Base-by-base conservation (phyloP, 2,329 filamentous ascomycete species). In the Aureobasidium lini region DNA sequence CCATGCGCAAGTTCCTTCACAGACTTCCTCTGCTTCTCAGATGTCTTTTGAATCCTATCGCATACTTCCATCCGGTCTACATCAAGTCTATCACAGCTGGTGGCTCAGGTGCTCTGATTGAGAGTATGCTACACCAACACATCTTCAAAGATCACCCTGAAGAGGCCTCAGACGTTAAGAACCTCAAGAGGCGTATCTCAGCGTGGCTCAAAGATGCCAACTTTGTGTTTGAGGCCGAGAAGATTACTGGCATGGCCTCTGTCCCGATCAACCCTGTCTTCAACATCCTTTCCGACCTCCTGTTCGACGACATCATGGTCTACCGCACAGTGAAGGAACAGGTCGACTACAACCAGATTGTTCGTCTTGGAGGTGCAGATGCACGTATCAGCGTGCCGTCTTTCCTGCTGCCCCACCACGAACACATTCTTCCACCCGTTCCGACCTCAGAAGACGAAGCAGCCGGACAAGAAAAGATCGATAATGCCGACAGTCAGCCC, bases 391-490 rank as follows among this genome's bases (percentile, higher is more conserved):
- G 71, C 3, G 71, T 82, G 9, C 80, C 80, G 0, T 73, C 71
- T 6, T 80, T 75, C 63, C 66, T 83, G 1, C 71, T 82, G 6
- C 80, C 80, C 6, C 80, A 81, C 62, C 80, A 82, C 63, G 79
- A 82, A 60, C 80, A 82, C 64, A 68, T 82, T 4, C 65, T 81
- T 11, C 80, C 80, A 6, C 61, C 69, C 0, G 66, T 67, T 16
- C 73, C 75, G 1, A 75, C 74, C 3, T n/a, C 60, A 2, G 60
- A 70, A 32, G 68, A 72, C 18, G 62, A 70, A 44, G 32, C 68
- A 46, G 66, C 72, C 13, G 66, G 74, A 7, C 69, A 75, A 47
- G 66, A 71, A 4, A 69, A 73, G 15, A 69, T 79, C 9, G 67
- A 73, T 4, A 67, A 77, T 34, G 72, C 75, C 2, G 74, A 78